Evolutionary conservation across 345 rosid species (phyloP).

Genomic region (Pugionium cornutum): DNA sequence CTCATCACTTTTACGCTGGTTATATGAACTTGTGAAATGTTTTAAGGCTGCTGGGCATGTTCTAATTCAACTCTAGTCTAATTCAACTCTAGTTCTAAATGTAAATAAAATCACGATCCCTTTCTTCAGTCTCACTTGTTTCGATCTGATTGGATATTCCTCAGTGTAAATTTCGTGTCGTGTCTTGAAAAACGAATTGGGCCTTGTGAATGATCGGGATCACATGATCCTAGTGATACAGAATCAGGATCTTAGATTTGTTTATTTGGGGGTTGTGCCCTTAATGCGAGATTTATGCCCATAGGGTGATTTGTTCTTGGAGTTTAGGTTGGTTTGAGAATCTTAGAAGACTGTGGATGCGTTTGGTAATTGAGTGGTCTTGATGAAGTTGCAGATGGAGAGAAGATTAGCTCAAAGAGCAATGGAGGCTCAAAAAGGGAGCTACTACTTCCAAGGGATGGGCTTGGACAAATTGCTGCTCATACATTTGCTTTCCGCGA

Average conservation of each 20-base stretch:
- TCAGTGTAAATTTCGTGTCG: conserved; percentile 17
- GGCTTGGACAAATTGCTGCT: conserved; percentile 71
- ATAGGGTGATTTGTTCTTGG: conserved; percentile 18
- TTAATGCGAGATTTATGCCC: conserved; percentile 17
- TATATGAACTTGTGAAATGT: conserved; percentile 1
- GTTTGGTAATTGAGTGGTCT: conserved; percentile 24
- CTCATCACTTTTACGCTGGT: not conserved
- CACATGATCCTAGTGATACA: conserved; percentile 29
- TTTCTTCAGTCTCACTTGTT: conserved; percentile 40
- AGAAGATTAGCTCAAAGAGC: conserved; percentile 66
- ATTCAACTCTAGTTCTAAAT: too few relatives aligned
- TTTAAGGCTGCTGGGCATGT: conserved; percentile 16
- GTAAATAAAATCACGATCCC: conserved; percentile 36
- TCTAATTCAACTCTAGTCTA: conserved; percentile 3
- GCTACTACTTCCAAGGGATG: conserved; percentile 55
- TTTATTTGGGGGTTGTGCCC: not conserved
- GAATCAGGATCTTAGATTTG: conserved; percentile 33
- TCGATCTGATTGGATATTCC: conserved; percentile 41
- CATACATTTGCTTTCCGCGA: conserved; percentile 87
- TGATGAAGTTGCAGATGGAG: conserved; percentile 63
- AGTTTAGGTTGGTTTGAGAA: not conserved
- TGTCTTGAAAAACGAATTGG: conserved; percentile 5
- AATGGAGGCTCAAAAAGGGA: conserved; percentile 68
- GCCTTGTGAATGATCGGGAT: conserved; percentile 29
- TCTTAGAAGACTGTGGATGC: conserved; percentile 1